Evolutionary conservation across 352 stramenopile genomes (phyloP).

Genomic region (Phytophthora sojae): DNA sequence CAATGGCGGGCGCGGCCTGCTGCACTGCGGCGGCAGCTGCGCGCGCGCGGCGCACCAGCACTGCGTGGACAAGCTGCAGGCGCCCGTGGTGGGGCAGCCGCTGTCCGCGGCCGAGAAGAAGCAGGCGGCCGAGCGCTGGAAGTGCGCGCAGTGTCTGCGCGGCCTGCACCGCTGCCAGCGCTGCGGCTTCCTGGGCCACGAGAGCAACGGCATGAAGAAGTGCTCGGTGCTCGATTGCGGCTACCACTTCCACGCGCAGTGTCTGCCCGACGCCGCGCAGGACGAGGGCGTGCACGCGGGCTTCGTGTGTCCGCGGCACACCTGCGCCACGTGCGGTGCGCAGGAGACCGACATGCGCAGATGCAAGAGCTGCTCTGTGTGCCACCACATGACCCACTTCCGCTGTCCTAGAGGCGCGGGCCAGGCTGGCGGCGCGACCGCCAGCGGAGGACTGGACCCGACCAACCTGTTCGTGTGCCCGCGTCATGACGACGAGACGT

Average conservation of each 20-base stretch:
- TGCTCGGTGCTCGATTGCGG: slow-evolving; percentile 68
- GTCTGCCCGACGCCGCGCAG: slow-evolving; percentile 21
- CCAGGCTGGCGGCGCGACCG: neutral
- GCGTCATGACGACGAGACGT: slow-evolving; percentile 36
- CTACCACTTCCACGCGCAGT: slow-evolving; percentile 65
- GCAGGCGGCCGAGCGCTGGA: slow-evolving; percentile 52
- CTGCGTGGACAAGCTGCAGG: slow-evolving; percentile 69
- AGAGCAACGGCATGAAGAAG: slow-evolving; percentile 52
- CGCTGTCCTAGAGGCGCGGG: slow-evolving; percentile 36
- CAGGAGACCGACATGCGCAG: slow-evolving; percentile 60
- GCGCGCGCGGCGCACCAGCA: slow-evolving; percentile 64
- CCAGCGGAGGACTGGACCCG: slow-evolving; percentile 28
- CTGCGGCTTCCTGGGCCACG: slow-evolving; percentile 79
- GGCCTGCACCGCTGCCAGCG: slow-evolving; percentile 63
- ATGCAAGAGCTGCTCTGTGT: slow-evolving; percentile 67
- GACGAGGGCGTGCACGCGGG: slow-evolving; percentile 21
- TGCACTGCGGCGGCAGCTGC: slow-evolving; percentile 68
- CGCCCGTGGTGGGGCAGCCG: slow-evolving; percentile 12
- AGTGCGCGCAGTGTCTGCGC: slow-evolving; percentile 72
- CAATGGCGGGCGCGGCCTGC: slow-evolving; percentile 51
- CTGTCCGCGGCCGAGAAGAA: slow-evolving; percentile 39
- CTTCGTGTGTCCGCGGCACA: slow-evolving; percentile 71
- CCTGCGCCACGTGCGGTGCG: slow-evolving; percentile 51
- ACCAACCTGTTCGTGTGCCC: slow-evolving; percentile 58
- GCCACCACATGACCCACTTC: slow-evolving; percentile 56